Base-by-base conservation (phyloP, 805 yeast genomes). In the Cyberlindnera nakhonratchasimensis region DNA sequence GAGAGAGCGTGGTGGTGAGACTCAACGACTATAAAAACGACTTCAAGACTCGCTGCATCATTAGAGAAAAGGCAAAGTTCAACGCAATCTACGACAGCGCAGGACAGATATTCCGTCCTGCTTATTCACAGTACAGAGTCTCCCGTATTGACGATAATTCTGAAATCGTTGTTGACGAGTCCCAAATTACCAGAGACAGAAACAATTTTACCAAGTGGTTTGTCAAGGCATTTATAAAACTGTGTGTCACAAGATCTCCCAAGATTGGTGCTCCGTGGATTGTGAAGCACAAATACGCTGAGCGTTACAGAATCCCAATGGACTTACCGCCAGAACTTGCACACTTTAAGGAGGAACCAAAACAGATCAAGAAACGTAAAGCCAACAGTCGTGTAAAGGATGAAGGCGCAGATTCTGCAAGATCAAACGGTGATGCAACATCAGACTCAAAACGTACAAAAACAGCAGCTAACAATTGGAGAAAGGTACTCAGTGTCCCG, bases 221-320 rank as follows among this genome's bases (percentile, higher is more conserved):
- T 40, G 84, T 93, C 28, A 85, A 90, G 82, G 96, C n/a, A 82
- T 93, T 59, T 73, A 90, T 59, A 86, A 90, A 63, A 73, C 86
- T 59, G 75, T 87, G 34, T 18, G 73, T 42, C 25, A 67, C 53
- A 74, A 87, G 59, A 72, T 86, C 90, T 2, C 74, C 82, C 41
- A 86, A 85, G 71, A 71, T 82, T 32, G 97, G 98, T 3, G 91
- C 97, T 3, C 98, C 98, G 3, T 93, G 98, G 98, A 80, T 91
- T 17, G 93, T 93, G 13, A 85, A 82, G 58, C 79, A 77, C 20
- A 80, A 82, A 51, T 87, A 77, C 61, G 93, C 93, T 0, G 71
- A 70, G 42, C 73, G 74, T 53, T 87, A 81, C 59, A 66, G 86
- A 50, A 84, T 87, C 16, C 74, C 82, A 10, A 67, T 71, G 14